phyloP scores from a whole-genome alignment of 495 filamentous ascomycete species.

The Daldinia vernicosa region DNA sequence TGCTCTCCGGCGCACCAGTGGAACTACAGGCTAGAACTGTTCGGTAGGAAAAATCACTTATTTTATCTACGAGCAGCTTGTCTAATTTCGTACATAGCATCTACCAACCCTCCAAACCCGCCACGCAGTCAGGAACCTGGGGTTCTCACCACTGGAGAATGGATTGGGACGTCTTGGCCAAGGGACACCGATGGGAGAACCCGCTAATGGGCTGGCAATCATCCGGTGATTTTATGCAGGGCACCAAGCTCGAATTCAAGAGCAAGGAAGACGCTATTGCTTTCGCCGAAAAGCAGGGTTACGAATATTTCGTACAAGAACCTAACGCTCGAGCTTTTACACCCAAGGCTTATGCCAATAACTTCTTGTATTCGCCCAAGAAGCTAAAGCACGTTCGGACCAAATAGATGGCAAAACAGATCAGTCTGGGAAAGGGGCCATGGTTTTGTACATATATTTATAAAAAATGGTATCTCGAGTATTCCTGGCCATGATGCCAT shows the following conservation, averaged over 20 bases:
- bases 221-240: constrained; percentile 91
- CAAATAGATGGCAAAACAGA: constrained; percentile 65
- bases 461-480: constrained; percentile 39
- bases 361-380: constrained; percentile 84
- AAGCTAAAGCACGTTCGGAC: constrained; percentile 93
- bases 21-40: constrained; percentile 94
- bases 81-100: constrained; percentile 67
- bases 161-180: constrained; percentile 94
- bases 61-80: neutral
- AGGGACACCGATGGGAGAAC: constrained; percentile 96
- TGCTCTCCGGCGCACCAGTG: constrained; percentile 90
- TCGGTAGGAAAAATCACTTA: constrained; percentile 64
- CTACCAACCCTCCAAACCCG: constrained; percentile 86
- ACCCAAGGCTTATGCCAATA: constrained; percentile 96
- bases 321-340: constrained; percentile 85
- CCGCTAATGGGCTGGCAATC: constrained; percentile 98
- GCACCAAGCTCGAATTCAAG: constrained; percentile 88
- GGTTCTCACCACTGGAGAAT: constrained; percentile 89
- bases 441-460: constrained; percentile 46
- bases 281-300: constrained; percentile 98
- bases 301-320: constrained; percentile 99
- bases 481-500: constrained; percentile 7
- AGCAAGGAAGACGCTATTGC: constrained; percentile 92
- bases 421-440: constrained; percentile 6
- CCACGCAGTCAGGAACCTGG: constrained; percentile 91